Evolutionary conservation across 208 protist genomes (phyloP), one percentile per base, ranked within the genome.

Genomic region (Herpetomonas tarakana): DNA sequence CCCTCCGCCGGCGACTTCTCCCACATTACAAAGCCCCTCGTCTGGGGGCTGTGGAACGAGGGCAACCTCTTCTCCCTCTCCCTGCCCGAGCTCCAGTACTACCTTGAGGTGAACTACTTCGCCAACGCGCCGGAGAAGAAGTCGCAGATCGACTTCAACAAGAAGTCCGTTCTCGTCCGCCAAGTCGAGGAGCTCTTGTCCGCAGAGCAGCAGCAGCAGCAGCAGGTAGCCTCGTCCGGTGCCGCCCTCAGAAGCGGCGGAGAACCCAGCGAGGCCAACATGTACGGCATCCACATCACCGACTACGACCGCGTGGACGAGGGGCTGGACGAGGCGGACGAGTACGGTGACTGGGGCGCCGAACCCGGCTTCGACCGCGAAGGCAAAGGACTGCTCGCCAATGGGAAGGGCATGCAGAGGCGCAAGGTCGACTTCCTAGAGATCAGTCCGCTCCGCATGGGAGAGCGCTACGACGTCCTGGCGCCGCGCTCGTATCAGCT

Each of bases 1-100:
- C n/a, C n/a, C n/a, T n/a, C n/a, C 59, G 50, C 31, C 21, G 65
- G 64, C 18, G 68, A 63, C 26, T 70, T 78, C 51, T 52, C 67
- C 45, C 88, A 95, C 69, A 83, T 96, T 64, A 93, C 81, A 3
- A 78, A 78, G 35, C 84, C 84, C 49, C 79, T 88, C 16, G 81
- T 96, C 22, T 96, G 90, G 90, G 81, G 84, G 2, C 70, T 96
- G 50, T 96, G 90, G 90, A 96, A 96, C 60, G 90, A 96, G 56
- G 90, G 90, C 39, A 96, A 96, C 70, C 78, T 96, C 62, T 96
- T 94, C 63, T 96, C 87, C 22, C 83, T 96, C 49, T 92, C 90
- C 14, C 71, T 78, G 21, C 70, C 71, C 12, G 86, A 96, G 75
- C 81, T 96, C 1, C 52, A 58, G 24, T 87, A 74, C 60, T 96